These are phyloP conservation scores for Epichloe uncinata DNA, from an alignment of 2,329 filamentous ascomycete genomes.

Conservation along the genomic window DNA sequence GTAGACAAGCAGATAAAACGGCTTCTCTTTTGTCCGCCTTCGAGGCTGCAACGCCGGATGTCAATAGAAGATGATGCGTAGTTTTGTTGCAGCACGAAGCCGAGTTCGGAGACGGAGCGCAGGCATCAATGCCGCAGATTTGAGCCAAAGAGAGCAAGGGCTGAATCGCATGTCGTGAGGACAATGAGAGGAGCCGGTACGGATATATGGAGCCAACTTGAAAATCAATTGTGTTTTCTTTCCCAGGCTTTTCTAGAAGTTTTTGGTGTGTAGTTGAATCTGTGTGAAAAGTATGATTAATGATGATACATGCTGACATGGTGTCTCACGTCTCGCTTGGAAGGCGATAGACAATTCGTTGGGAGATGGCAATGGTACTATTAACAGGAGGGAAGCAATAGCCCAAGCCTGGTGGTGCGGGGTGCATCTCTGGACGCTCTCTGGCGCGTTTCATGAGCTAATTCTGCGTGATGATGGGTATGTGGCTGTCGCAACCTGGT, in stretches of 20 bases:
- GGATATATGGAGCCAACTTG: background rate
- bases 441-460: background rate
- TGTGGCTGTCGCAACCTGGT: constrained; percentile 3
- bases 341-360: background rate
- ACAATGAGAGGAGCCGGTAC: no score
- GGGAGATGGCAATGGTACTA: background rate
- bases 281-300: background rate
- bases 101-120: no score
- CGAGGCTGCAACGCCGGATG: no score
- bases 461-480: background rate
- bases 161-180: no score
- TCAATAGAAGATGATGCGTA: no score
- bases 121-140: no score
- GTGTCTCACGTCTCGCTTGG: background rate
- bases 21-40: no score
- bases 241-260: background rate
- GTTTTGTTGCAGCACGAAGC: no score
- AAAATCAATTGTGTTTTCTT: background rate
- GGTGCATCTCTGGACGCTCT: background rate
- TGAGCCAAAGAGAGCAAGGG: no score
- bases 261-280: background rate
- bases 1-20: no score
- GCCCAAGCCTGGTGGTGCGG: constrained; percentile 1
- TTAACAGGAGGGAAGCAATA: background rate
- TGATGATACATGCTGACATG: background rate